Percentiles rank a stretch among this genome's conserved stretches.
Conservation (phyloP, 495 filamentous ascomycete species). For the Hyaloscypha hepaticicola region DNA sequence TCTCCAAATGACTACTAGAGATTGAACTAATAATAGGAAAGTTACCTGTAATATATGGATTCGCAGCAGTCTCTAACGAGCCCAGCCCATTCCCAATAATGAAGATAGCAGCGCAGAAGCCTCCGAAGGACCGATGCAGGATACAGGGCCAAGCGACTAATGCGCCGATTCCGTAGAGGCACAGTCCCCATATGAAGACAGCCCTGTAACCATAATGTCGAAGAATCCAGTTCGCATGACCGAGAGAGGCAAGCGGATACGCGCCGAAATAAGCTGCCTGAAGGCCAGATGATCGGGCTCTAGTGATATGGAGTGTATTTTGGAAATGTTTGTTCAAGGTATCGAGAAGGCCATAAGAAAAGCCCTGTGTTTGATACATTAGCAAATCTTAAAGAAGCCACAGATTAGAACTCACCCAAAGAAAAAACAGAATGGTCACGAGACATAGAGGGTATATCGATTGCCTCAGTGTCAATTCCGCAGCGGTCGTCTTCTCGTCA, state of each 20-base stretch:
- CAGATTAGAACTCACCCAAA: constrained; percentile 46
- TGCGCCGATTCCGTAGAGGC: constrained; percentile 56
- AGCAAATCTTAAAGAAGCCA: not conserved
- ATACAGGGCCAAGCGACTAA: constrained; percentile 61
- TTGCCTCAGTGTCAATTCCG: constrained; percentile 58
- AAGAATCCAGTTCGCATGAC: constrained; percentile 59
- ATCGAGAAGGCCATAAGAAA: constrained; percentile 51
- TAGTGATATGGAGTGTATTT: constrained; percentile 44
- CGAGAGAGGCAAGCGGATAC: constrained; percentile 53
- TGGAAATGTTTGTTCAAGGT: constrained; percentile 57
- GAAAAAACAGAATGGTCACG: constrained; percentile 76
- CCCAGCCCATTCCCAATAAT: constrained; percentile 68
- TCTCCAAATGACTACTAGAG: constrained; percentile 51
- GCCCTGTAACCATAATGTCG: constrained; percentile 62
- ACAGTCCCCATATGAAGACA: constrained; percentile 59
- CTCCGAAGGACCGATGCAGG: constrained; percentile 61
- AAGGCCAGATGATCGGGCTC: constrained; percentile 43
- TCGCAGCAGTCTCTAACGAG: constrained; percentile 71
- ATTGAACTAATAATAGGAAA: constrained; percentile 71
- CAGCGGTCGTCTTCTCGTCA: constrained; percentile 52
- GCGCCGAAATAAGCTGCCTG: constrained; percentile 49
- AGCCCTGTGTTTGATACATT: constrained; percentile 34
- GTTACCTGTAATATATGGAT: constrained; percentile 58
- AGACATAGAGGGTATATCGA: constrained; percentile 49
- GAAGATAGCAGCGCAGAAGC: constrained; percentile 69